Evolutionary conservation across 441 rosid genomes (phyloP), one percentile per base, ranked within the genome.

Genomic region (Bocquillonia castaneifolia): DNA sequence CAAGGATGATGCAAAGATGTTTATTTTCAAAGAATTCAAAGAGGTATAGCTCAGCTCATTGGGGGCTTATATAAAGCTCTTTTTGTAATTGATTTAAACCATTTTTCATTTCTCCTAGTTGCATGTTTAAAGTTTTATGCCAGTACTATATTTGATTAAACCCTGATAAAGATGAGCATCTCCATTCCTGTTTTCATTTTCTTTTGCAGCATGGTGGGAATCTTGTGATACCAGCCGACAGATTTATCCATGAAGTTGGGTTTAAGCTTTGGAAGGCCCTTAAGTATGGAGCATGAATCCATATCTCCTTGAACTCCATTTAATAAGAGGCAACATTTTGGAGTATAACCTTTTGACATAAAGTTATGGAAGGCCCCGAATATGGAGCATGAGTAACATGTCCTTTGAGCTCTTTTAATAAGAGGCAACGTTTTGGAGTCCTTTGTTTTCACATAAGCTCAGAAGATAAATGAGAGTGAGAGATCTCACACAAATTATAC

Each of bases 201-300:
- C 26, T 18, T n/a, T 61, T 75, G 71, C 86, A 94, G 99, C 79
- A 34, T 45, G 87, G 87, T 32, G 91, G 87, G 58, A 90, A 82
- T 76, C 91, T 90, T 13, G 91, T 75, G 53, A 86, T 94, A 81
- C 96, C 99, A 4, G 97, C 87, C 42, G 97, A 91, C 70, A 79
- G 99, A 76, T 82, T 89, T 73, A 73, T 94, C 77, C 93, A 94
- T 22, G 99, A 94, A 77, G 84, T 94, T 40, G 97, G 97, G 34
- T 94, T 94, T 74, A 94, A 91, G 80, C 92, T 88, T 18, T 93
- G 97, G 99, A 91, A 91, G 77, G 96, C 97, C 53, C 96, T 97
- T 22, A 93, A 91, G 74, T 93, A 93, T 74, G 99, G 99, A 70
- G 97, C 99, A 14, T 93, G 75, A 85, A 22, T 45, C 29, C 20